phyloP scores from a whole-genome alignment of 208 protist genomes.

The Trichomonas gallinae region DNA sequence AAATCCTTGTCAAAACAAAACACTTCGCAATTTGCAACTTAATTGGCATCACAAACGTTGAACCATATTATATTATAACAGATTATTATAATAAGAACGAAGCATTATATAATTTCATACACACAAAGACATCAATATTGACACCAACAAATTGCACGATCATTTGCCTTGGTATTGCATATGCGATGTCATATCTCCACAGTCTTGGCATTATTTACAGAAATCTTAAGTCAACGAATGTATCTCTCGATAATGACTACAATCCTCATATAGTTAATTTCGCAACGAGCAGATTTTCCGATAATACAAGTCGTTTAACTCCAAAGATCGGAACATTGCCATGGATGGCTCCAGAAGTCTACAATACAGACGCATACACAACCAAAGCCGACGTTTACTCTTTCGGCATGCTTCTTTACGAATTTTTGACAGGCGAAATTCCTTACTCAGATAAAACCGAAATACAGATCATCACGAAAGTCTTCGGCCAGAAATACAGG shows the following conservation, averaged over 20 bases:
- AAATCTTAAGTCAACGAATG: neutral
- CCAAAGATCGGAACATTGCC: neutral
- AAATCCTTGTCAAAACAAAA: neutral
- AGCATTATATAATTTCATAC: neutral
- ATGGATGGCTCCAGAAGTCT: neutral
- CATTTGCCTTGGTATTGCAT: neutral
- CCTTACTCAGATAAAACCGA: neutral
- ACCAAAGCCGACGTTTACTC: neutral
- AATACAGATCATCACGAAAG: neutral
- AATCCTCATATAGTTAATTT: neutral
- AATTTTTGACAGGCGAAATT: neutral
- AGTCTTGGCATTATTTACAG: neutral
- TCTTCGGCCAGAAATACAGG: neutral
- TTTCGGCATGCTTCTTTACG: neutral
- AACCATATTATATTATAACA: neutral
- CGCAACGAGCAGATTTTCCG: neutral
- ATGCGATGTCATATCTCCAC: neutral
- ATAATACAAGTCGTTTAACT: neutral
- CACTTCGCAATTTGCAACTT: neutral
- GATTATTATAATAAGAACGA: neutral
- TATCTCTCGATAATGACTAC: neutral
- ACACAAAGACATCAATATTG: neutral
- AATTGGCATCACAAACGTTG: neutral
- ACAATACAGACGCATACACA: neutral
- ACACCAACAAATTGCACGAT: neutral